These are phyloP conservation scores for Globisporangium abappressorium DNA, from an alignment of 352 stramenopile species.

Conservation along the genomic window DNA sequence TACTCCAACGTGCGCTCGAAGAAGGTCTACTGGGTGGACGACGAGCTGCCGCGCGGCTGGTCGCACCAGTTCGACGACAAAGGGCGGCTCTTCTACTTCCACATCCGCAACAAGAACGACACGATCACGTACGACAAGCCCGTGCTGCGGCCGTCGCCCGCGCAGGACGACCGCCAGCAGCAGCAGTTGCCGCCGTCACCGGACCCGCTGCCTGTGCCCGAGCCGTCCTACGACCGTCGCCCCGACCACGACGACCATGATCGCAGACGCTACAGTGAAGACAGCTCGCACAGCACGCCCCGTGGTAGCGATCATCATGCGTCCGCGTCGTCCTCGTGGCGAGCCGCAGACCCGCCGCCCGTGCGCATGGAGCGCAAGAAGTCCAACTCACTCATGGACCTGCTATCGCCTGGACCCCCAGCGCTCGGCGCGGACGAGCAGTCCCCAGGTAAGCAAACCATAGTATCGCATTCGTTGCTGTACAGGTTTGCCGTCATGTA, in stretches of 20 bases:
- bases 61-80: constrained; percentile 74
- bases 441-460: constrained; percentile 11
- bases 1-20: constrained; percentile 78
- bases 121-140: constrained; percentile 78
- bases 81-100: constrained; percentile 65
- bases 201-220: constrained; percentile 41
- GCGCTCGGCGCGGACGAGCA: constrained; percentile 32
- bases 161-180: neutral
- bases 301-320: neutral
- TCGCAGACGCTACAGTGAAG: constrained; percentile 14
- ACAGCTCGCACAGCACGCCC: constrained; percentile 16
- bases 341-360: constrained; percentile 11
- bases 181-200: constrained; percentile 18
- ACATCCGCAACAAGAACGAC: constrained; percentile 64
- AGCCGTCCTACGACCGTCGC: constrained; percentile 37
- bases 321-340: constrained; percentile 8
- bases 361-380: constrained; percentile 48
- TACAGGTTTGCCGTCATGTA: neutral
- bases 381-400: constrained; percentile 74
- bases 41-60: constrained; percentile 78
- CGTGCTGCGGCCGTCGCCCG: constrained; percentile 24
- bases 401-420: constrained; percentile 60
- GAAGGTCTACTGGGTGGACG: constrained; percentile 83
- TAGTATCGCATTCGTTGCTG: too few relatives aligned
- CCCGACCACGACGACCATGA: constrained; percentile 10